Conservation (phyloP, 306 rosid species). For the Rubus parviflorus region DNA sequence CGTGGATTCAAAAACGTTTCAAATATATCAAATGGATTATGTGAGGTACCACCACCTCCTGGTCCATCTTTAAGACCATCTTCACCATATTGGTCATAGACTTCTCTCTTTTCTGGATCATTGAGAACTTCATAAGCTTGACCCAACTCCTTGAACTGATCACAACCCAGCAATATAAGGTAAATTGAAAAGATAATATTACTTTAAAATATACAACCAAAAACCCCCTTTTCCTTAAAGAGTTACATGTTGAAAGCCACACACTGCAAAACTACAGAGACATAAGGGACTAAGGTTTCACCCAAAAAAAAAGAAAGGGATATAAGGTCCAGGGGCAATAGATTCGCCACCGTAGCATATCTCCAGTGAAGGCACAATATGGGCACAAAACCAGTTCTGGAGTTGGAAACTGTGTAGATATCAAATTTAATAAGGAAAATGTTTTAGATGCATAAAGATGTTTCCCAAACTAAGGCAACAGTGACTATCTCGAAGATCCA, state of each 20-base stretch:
- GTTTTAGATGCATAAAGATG: background rate
- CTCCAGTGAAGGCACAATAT: background rate
- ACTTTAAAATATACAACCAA: background rate
- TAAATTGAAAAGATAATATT: background rate
- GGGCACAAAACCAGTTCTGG: background rate
- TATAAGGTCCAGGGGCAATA: background rate
- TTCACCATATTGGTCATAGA: constrained; percentile 80
- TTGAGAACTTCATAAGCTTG: constrained; percentile 82
- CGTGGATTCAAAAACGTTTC: constrained; percentile 54
- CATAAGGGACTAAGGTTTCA: background rate
- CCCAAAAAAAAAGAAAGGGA: too few species aligned
- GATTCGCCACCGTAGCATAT: background rate
- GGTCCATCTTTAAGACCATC: constrained; percentile 80
- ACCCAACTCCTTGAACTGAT: constrained; percentile 73
- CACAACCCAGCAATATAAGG: constrained; percentile 1
- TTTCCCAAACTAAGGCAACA: background rate
- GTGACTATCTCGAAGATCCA: background rate
- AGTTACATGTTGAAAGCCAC: background rate
- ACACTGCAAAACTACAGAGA: background rate
- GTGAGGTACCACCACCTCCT: constrained; percentile 61
- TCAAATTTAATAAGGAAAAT: background rate
- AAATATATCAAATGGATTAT: constrained; percentile 70
- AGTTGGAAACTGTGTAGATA: background rate
- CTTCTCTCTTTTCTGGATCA: constrained; percentile 67
- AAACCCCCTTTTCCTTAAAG: background rate